Evolutionary conservation across 345 rosid species (phyloP), one percentile per base, ranked within the genome.

Genomic region (Chamaenerion angustifolium): DNA sequence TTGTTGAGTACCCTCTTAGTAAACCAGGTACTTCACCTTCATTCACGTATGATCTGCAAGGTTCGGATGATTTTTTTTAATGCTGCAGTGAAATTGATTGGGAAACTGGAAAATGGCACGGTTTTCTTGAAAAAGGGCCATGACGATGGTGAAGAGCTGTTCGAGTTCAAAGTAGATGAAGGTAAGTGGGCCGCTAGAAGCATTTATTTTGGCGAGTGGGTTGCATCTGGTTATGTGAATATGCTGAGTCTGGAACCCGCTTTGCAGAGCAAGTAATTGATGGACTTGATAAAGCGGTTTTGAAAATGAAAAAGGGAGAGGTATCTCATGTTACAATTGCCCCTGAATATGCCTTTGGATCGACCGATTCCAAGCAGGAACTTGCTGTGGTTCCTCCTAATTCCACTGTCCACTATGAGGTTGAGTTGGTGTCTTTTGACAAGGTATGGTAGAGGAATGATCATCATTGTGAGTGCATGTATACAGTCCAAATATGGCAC

Each of bases 221-320:
- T 18, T 13, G 45, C 11, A n/a, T 23, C 43, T 25, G 31, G 52
- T 6, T 19, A 13, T 50, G 3, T 12, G 15, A 17, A 9, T 23
- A 23, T 27, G 40, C 51, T 59, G 43, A 51, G 15, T 23, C 41
- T 52, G 48, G 54, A 8, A 12, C 16, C 49, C 61, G 42, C 23
- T 43, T 37, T 49, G 51, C 76, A 93, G 99, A 81, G 56, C 86
- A 88, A 82, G 97, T 88, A 9, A 67, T 83, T 42, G 88, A 85
- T 54, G 99, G 99, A 40, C 92, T 93, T 49, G 97, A 88, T 69
- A 85, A 56, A 79, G 86, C 94, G 42, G 77, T 76, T 47, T 59
- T 63, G 68, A 69, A 74, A 13, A 85, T 93, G 99, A 93, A 85
- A 74, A 93, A 85, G 67, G 95, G 90, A 16, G 99, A 93, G 66